These are phyloP conservation scores for Ophiostoma sp. DNA, from an alignment of 2,329 filamentous ascomycete genomes.

Conservation along the genomic window DNA sequence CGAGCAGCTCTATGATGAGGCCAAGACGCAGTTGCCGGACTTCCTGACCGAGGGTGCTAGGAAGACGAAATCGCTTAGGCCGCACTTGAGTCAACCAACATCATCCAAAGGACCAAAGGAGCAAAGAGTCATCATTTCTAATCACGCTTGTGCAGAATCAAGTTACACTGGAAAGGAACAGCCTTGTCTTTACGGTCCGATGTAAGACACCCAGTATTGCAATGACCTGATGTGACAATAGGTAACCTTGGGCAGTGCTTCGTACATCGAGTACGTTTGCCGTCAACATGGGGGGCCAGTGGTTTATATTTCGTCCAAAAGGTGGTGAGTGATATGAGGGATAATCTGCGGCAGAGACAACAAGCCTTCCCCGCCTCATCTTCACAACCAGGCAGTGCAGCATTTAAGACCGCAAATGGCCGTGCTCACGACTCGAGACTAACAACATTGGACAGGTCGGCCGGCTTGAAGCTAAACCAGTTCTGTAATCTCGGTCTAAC, in stretches of 20 bases:
- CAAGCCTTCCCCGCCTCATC: constrained; percentile 17
- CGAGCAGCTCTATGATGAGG: background rate
- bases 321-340: background rate
- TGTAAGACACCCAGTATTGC: background rate
- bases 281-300: background rate
- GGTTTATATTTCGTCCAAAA: background rate
- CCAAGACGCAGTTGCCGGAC: constrained; percentile 9
- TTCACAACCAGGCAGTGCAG: constrained; percentile 18
- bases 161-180: background rate
- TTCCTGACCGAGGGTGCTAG: background rate
- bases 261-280: background rate
- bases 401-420: constrained; percentile 21
- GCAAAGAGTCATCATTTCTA: background rate
- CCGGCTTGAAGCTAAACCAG: background rate
- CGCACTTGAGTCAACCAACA: background rate
- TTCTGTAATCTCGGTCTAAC: constrained; percentile 1
- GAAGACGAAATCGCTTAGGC: background rate
- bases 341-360: background rate
- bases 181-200: background rate
- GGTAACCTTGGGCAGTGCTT: background rate
- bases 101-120: background rate
- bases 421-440: background rate
- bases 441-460: background rate
- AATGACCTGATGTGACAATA: background rate
- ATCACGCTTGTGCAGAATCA: background rate